These are phyloP conservation scores for Chytriomyces hyalinus DNA, from an alignment of 192 early-diverging fungal genomes.

Conservation along the genomic window DNA sequence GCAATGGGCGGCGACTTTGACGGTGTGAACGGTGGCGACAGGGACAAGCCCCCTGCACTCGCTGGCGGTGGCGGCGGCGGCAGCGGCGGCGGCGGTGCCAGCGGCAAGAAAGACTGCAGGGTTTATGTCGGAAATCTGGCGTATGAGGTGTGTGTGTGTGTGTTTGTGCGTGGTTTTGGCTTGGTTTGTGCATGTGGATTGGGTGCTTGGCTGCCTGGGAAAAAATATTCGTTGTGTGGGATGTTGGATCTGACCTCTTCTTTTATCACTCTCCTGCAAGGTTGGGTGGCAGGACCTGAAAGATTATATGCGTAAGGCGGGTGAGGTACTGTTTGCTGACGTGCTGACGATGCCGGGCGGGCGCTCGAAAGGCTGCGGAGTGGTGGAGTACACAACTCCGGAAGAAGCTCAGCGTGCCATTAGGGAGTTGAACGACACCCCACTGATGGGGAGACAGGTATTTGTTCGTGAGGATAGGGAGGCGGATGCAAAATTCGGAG, in stretches of 20 bases:
- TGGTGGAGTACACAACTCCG: conserved; percentile 76
- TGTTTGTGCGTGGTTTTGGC: not conserved
- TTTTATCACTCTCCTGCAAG: not conserved
- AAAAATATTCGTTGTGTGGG: too few species aligned
- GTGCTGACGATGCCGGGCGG: conserved; percentile 64
- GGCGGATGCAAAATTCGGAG: conserved; percentile 49
- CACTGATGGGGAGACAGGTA: conserved; percentile 73
- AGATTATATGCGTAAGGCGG: conserved; percentile 81
- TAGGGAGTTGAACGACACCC: conserved; percentile 66
- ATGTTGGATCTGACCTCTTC: too few species aligned
- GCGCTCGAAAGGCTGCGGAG: conserved; percentile 73
- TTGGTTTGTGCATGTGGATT: not conserved
- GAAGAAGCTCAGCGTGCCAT: conserved; percentile 82
- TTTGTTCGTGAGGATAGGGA: conserved; percentile 83
- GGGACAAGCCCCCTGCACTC: not conserved
- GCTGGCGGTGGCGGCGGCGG: not conserved
- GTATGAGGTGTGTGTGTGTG: conserved; percentile 56
- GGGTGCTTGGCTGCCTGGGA: not conserved
- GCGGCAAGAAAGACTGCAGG: conserved; percentile 55
- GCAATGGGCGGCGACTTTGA: conserved; percentile 1
- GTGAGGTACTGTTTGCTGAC: conserved; percentile 78
- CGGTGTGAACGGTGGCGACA: not conserved
- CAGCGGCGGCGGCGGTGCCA: not conserved
- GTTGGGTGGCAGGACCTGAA: conserved; percentile 77
- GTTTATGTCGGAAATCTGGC: conserved; percentile 86